These are phyloP conservation scores for Aspergillus nomiae DNA, from an alignment of 2,329 filamentous ascomycete species.

Conservation along the genomic window DNA sequence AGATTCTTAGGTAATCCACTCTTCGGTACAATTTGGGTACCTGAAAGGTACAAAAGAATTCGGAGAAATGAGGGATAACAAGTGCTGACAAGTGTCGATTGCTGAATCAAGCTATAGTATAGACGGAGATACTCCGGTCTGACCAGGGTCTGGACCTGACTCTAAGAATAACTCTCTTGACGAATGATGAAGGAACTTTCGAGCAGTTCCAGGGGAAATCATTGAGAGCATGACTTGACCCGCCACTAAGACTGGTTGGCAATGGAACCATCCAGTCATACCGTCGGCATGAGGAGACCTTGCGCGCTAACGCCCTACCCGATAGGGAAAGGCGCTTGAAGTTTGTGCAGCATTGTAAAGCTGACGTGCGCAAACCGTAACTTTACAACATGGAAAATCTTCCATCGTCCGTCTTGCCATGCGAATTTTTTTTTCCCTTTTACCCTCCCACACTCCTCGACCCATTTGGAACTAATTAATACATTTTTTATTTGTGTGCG, in stretches of 20 bases:
- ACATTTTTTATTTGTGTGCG: not conserved
- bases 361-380: slow-evolving; percentile 17
- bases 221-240: slow-evolving; percentile 17
- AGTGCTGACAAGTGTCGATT: not conserved
- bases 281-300: not conserved
- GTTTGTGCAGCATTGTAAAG: slow-evolving; percentile 2
- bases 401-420: not conserved
- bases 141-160: slow-evolving; percentile 8
- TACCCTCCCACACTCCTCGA: not conserved
- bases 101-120: not conserved
- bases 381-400: slow-evolving; percentile 3
- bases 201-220: slow-evolving; percentile 7
- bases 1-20: not conserved
- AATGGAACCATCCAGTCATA: slow-evolving; percentile 3
- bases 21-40: not conserved
- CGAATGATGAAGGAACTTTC: not conserved
- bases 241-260: slow-evolving; percentile 12
- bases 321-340: slow-evolving; percentile 3
- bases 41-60: not conserved
- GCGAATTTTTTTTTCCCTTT: not conserved
- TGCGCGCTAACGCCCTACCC: not conserved
- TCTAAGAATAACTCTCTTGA: slow-evolving; percentile 2
- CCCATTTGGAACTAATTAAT: not conserved
- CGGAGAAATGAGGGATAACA: not conserved
- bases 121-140: slow-evolving; percentile 11